phyloP scores from a whole-genome alignment of 1,284 basidiomycete genomes.

The Sanghuangporus baumii region DNA sequence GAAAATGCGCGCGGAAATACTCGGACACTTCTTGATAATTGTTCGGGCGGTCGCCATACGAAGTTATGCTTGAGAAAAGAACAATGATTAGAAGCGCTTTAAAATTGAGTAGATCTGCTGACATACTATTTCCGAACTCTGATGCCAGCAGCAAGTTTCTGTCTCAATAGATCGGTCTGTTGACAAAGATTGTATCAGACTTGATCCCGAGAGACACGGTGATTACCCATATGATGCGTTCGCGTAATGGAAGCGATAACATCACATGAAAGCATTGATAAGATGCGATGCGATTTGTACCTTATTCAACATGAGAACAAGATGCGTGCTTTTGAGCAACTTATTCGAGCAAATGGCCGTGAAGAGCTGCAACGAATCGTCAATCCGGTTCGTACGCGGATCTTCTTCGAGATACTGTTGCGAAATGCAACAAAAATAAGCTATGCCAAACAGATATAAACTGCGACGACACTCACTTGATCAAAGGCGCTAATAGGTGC shows the following conservation, averaged over 20 bases:
- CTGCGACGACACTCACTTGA: constrained; percentile 44
- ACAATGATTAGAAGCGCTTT: not conserved
- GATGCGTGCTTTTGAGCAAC: constrained; percentile 62
- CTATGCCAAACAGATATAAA: not conserved
- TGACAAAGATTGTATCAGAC: not conserved
- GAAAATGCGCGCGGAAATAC: constrained; percentile 75
- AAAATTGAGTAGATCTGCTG: not conserved
- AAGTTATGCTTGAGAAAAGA: constrained; percentile 54
- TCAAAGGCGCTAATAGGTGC: constrained; percentile 81
- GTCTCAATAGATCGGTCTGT: constrained; percentile 59
- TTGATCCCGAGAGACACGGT: constrained; percentile 8
- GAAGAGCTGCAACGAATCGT: constrained; percentile 75
- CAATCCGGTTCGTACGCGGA: constrained; percentile 66
- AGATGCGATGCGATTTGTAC: constrained; percentile 27
- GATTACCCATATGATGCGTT: not conserved
- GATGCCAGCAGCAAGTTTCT: constrained; percentile 59
- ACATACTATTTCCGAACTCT: constrained; percentile 68
- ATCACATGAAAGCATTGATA: not conserved
- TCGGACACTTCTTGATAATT: constrained; percentile 64
- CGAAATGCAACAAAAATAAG: constrained; percentile 1
- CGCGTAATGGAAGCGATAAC: not conserved
- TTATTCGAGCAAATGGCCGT: constrained; percentile 68
- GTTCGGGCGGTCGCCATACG: constrained; percentile 70
- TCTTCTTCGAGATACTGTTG: constrained; percentile 75
- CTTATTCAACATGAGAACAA: constrained; percentile 76